Evolutionary conservation across 768 basidiomycete species (phyloP).

Genomic region (Suillus clintonianus): DNA sequence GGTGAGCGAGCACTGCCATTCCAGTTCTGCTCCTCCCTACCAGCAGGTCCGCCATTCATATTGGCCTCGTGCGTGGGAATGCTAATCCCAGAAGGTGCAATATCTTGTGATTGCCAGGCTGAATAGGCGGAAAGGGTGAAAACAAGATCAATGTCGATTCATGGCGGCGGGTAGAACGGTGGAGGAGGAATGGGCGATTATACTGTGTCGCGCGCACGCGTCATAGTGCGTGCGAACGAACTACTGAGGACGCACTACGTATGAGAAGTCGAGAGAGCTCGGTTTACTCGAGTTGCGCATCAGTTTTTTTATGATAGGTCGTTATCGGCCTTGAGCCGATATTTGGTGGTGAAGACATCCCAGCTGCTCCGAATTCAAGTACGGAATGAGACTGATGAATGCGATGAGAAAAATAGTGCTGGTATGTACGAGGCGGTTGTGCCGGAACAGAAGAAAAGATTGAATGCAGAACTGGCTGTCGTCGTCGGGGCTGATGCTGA

Average conservation of each 20-base stretch:
- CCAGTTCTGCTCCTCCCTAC: constrained; percentile 61
- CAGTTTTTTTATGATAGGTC: not conserved
- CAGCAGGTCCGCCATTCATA: constrained; percentile 46
- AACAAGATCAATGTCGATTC: constrained; percentile 45
- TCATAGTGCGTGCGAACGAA: constrained; percentile 7
- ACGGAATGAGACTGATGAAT: constrained; percentile 2
- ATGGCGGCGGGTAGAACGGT: constrained; percentile 36
- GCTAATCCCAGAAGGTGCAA: constrained; percentile 73
- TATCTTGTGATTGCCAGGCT: constrained; percentile 88
- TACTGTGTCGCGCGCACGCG: constrained; percentile 12
- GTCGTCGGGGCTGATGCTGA: constrained; percentile 76
- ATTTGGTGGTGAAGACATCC: constrained; percentile 5
- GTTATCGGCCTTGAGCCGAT: constrained; percentile 33
- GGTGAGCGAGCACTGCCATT: constrained; percentile 47
- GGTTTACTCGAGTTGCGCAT: constrained; percentile 6
- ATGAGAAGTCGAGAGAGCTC: constrained; percentile 12
- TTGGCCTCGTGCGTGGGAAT: constrained; percentile 58
- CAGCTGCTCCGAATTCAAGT: constrained; percentile 2
- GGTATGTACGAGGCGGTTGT: constrained; percentile 30
- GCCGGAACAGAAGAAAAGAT: constrained; percentile 41
- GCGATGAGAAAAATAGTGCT: constrained; percentile 28
- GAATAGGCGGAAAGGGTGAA: constrained; percentile 40
- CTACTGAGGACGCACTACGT: constrained; percentile 12
- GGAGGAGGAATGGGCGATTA: constrained; percentile 19
- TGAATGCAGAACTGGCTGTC: constrained; percentile 51